Percentiles rank a stretch among this genome's conserved stretches.
Evolutionary conservation across 768 basidiomycete species (phyloP).

Genomic region (Sutorius australiensis): DNA sequence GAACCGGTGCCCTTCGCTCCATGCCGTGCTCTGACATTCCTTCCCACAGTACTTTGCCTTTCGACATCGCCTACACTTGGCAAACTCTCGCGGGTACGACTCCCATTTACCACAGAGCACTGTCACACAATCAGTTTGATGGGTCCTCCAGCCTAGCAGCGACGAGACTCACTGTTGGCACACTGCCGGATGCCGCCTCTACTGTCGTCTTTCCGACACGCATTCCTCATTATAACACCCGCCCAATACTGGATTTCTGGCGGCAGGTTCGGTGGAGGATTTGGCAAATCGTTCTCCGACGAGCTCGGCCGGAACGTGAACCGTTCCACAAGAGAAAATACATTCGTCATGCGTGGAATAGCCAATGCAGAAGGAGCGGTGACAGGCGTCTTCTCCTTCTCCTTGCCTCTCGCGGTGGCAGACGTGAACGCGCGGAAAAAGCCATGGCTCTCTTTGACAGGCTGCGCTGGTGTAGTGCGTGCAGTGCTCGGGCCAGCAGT

Average conservation of each 20-base stretch:
- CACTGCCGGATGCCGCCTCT: conserved; percentile 94
- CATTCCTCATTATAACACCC: conserved; percentile 99
- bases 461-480: conserved; percentile 14
- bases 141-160: not conserved
- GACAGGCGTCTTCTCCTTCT: conserved; percentile 37
- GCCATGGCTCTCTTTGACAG: conserved; percentile 33
- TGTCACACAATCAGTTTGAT: conserved; percentile 23
- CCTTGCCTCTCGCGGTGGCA: conserved; percentile 45
- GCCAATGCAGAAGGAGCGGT: not conserved
- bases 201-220: conserved; percentile 94
- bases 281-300: conserved; percentile 67
- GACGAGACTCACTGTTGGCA: conserved; percentile 74
- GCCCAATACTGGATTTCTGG: conserved; percentile 98
- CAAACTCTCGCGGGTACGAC: conserved; percentile 87
- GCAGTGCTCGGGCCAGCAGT: conserved; percentile 25
- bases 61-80: conserved; percentile 91
- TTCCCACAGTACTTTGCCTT: conserved; percentile 99
- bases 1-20: conserved; percentile 94
- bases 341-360: conserved; percentile 65
- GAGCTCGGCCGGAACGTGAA: conserved; percentile 94
- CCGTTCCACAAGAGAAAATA: conserved; percentile 93
- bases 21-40: conserved; percentile 93
- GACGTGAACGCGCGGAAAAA: conserved; percentile 47
- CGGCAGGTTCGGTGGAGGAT: conserved; percentile 69
- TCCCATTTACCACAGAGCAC: conserved; percentile 98